phyloP scores from a whole-genome alignment of 345 rosid genomes.

The Rhodamnia argentea region DNA sequence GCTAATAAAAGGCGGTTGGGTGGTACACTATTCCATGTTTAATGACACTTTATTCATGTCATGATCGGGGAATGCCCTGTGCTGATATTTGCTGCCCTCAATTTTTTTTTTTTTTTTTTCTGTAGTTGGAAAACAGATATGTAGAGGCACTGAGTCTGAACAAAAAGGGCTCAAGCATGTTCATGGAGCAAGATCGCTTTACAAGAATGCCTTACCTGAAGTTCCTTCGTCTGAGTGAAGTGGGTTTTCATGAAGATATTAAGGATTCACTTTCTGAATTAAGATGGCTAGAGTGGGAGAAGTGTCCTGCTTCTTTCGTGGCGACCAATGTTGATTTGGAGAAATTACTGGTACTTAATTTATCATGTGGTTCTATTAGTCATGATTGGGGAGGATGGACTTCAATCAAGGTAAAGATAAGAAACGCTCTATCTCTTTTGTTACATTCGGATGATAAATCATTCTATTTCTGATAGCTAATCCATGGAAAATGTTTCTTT shows the following conservation, averaged over 20 bases:
- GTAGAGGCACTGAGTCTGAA: neutral
- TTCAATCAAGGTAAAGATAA: neutral
- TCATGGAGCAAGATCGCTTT: neutral
- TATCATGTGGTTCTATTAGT: neutral
- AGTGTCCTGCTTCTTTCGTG: rapidly evolving
- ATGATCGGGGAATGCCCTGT: no score
- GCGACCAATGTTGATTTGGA: neutral
- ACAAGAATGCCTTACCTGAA: neutral
- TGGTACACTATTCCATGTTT: neutral
- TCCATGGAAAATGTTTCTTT: neutral
- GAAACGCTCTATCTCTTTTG: neutral
- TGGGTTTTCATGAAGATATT: rapidly evolving
- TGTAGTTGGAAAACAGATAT: neutral
- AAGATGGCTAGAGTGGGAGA: neutral
- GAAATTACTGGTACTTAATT: neutral
- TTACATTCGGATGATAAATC: neutral
- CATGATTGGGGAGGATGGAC: neutral
- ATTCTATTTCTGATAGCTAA: neutral
- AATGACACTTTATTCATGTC: no score
- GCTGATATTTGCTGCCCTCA: neutral
- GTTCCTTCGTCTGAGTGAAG: neutral
- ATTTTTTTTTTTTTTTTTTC: neutral
- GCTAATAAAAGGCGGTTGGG: neutral
- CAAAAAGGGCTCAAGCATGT: rapidly evolving
- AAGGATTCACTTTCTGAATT: neutral